These are phyloP conservation scores for Citrus reticulata DNA, from an alignment of 345 rosid genomes.

Conservation along the genomic window DNA sequence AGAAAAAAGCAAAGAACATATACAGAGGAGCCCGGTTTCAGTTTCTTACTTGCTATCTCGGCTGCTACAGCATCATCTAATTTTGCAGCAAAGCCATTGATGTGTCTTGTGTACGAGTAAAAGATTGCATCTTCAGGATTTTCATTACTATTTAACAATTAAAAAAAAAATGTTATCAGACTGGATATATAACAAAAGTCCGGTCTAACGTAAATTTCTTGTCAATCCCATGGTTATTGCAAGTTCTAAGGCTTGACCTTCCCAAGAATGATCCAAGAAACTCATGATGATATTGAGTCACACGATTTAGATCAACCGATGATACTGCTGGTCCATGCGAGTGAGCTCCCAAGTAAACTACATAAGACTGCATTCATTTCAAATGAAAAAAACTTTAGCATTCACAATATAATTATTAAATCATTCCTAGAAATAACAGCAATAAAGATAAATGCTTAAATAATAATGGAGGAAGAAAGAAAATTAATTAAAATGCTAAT, in stretches of 20 bases:
- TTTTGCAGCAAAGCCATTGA: conserved; percentile 87
- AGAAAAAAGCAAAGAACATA: background rate
- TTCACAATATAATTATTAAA: background rate
- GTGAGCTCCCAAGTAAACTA: conserved; percentile 80
- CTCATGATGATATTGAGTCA: conserved; percentile 48
- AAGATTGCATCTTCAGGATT: conserved; percentile 51
- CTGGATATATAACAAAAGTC: too few relatives aligned
- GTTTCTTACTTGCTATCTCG: conserved; percentile 42
- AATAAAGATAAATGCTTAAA: too few relatives aligned
- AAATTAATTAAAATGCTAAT: conserved; percentile 12
- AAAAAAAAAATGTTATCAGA: too few relatives aligned
- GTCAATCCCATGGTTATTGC: too few relatives aligned
- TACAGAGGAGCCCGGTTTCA: background rate
- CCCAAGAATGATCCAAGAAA: conserved; percentile 52
- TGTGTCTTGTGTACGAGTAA: conserved; percentile 70
- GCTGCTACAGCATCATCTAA: conserved; percentile 56
- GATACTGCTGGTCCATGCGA: conserved; percentile 40
- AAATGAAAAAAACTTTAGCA: too few relatives aligned
- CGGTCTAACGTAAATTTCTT: too few relatives aligned
- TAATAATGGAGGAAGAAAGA: background rate
- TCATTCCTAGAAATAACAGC: background rate
- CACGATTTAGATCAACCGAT: conserved; percentile 32
- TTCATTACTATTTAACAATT: conserved; percentile 34
- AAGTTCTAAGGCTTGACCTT: too few relatives aligned
- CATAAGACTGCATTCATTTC: conserved; percentile 35